A percentile compares a stretch with the other conserved stretches of the same genome.
phyloP scores from a whole-genome alignment of 75 land plant species.

The Chamaecyparis obtusa region DNA sequence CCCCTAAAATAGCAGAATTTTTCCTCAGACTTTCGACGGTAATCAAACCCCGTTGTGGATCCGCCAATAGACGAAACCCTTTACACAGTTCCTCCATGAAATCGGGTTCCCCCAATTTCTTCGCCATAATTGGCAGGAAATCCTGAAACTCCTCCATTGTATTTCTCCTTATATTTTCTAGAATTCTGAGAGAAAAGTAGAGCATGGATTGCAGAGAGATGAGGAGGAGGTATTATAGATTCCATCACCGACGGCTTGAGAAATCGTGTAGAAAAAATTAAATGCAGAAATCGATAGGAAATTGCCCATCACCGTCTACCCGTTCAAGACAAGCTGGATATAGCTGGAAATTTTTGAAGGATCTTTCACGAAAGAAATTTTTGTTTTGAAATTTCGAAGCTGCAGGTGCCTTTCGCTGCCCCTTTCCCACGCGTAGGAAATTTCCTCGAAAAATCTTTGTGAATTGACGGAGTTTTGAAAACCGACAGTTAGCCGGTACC shows the following conservation, averaged over 20 bases:
- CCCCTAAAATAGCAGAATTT: conserved; percentile 46
- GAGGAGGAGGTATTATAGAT: too few species aligned
- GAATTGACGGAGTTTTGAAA: too few species aligned
- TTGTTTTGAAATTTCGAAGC: too few species aligned
- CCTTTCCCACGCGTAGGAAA: too few species aligned
- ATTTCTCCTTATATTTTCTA: background rate
- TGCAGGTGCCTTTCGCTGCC: too few species aligned
- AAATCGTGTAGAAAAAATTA: background rate
- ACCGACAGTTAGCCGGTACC: too few species aligned
- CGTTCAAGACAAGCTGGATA: too few species aligned
- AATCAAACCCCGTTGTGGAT: conserved; percentile 40
- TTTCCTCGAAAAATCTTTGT: too few species aligned
- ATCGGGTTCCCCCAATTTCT: conserved; percentile 62
- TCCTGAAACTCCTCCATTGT: conserved; percentile 39
- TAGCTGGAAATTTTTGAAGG: too few species aligned
- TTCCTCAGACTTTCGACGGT: conserved; percentile 67
- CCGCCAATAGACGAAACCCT: conserved; percentile 59
- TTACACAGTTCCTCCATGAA: conserved; percentile 73
- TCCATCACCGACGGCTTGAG: background rate
- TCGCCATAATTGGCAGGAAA: conserved; percentile 67
- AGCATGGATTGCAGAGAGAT: background rate
- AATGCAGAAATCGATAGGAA: background rate
- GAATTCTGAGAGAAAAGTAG: background rate
- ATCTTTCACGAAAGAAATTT: too few species aligned
- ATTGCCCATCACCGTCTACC: background rate